Percentiles rank a stretch among this genome's conserved stretches.
Evolutionary conservation across 1,284 basidiomycete species (phyloP).

Genomic region (Erythrobasidium hasegawianum): DNA sequence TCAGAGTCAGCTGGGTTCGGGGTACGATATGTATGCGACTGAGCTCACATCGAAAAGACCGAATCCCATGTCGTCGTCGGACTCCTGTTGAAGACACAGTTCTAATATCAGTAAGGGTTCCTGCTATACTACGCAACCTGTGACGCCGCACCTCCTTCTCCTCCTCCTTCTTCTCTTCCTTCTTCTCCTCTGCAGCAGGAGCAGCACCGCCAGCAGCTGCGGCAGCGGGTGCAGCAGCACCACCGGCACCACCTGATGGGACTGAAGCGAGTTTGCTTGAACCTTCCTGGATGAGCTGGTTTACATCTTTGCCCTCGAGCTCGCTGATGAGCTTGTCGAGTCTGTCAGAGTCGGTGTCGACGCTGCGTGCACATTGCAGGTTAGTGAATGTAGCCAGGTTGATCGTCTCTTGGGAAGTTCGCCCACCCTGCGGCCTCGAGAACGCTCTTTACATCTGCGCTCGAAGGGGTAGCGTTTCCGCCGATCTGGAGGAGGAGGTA

Average conservation of each 20-base stretch:
- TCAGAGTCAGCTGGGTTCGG: no score
- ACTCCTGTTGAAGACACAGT: constrained; percentile 54
- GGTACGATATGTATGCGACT: not conserved
- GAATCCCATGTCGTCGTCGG: constrained; percentile 85
- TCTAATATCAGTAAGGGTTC: not conserved
- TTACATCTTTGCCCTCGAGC: constrained; percentile 86
- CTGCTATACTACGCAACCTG: not conserved
- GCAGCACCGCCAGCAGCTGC: constrained; percentile 63
- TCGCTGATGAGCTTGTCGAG: constrained; percentile 84
- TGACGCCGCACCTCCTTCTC: constrained; percentile 38
- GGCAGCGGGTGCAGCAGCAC: constrained; percentile 56
- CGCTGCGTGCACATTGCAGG: constrained; percentile 50
- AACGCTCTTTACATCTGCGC: constrained; percentile 84
- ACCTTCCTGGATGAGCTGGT: constrained; percentile 88
- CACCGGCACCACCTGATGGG: constrained; percentile 51
- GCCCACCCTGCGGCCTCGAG: constrained; percentile 67
- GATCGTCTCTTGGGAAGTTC: not conserved
- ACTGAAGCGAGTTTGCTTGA: constrained; percentile 90
- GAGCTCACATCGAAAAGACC: constrained; percentile 73
- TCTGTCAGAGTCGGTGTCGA: constrained; percentile 81
- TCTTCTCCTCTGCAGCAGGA: constrained; percentile 64
- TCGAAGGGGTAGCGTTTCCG: constrained; percentile 82
- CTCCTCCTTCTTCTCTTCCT: constrained; percentile 57
- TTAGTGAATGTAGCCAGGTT: constrained; percentile 3
- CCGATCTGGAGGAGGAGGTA: constrained; percentile 96